A percentile compares a stretch with the other conserved stretches of the same genome.
phyloP scores from a whole-genome alignment of 345 rosid species.

The Eucalyptus cloeziana region DNA sequence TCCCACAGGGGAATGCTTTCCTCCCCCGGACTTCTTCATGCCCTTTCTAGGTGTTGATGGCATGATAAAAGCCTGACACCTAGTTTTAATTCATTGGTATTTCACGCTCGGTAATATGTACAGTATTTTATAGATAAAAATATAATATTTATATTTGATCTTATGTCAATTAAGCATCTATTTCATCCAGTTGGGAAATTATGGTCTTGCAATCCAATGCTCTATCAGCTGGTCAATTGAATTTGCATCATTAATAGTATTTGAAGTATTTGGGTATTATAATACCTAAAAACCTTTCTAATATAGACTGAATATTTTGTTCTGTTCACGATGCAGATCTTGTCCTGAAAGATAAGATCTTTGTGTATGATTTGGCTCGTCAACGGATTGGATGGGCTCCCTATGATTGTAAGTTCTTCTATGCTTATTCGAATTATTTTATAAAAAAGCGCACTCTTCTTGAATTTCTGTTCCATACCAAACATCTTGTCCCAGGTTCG shows the following conservation, averaged over 20 bases:
- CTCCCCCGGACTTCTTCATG: background rate
- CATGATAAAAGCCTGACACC: background rate
- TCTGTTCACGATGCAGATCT: slow-evolving; percentile 53
- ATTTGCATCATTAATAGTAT: background rate
- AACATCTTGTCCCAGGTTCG: slow-evolving; percentile 41
- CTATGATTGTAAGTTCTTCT: slow-evolving; percentile 70
- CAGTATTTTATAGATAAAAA: background rate
- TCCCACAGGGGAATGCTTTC: background rate
- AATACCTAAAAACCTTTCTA: background rate
- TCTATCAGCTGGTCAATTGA: background rate
- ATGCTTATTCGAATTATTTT: background rate
- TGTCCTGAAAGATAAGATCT: slow-evolving; percentile 80
- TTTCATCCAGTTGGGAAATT: background rate
- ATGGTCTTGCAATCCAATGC: background rate
- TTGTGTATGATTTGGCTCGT: slow-evolving; percentile 79
- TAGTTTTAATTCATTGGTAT: background rate
- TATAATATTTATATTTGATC: background rate
- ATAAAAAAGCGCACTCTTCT: background rate
- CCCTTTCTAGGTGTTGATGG: background rate
- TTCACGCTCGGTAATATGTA: background rate
- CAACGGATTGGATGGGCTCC: slow-evolving; percentile 88
- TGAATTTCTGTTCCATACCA: background rate
- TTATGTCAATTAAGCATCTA: background rate
- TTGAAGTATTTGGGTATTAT: background rate
- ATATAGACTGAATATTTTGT: background rate